A percentile compares a stretch with the other conserved stretches of the same genome.
These are phyloP conservation scores for Tubosaeta brunneosetosa DNA, from an alignment of 768 basidiomycete species.

Conservation along the genomic window DNA sequence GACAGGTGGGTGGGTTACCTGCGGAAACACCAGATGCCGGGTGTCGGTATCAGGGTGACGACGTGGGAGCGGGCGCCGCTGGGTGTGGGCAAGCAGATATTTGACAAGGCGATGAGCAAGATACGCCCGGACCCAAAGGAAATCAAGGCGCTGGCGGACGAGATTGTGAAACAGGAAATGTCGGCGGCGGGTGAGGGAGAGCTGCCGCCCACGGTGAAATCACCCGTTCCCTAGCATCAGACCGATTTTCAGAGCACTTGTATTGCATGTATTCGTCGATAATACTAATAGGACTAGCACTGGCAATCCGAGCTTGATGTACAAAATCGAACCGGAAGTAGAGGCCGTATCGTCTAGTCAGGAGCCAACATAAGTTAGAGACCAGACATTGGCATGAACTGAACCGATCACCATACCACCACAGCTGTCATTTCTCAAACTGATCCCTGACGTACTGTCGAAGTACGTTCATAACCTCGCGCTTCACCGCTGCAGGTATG, in stretches of 20 bases:
- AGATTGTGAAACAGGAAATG: conserved; percentile 37
- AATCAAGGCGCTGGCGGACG: conserved; percentile 38
- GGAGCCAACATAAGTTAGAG: neutral
- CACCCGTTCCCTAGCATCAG: neutral
- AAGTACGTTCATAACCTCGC: neutral
- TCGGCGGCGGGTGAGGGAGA: conserved; percentile 5
- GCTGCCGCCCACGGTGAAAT: neutral
- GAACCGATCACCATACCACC: neutral
- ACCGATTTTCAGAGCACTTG: neutral
- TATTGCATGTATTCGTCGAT: conserved; percentile 5
- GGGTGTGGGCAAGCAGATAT: conserved; percentile 43
- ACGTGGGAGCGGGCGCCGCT: conserved; percentile 66
- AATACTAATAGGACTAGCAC: conserved; percentile 3
- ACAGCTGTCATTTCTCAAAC: neutral
- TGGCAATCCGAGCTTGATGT: neutral
- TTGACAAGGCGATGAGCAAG: conserved; percentile 33
- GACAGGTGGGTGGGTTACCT: conserved; percentile 80
- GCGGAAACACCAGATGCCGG: conserved; percentile 66
- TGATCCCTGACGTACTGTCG: neutral
- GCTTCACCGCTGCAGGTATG: neutral
- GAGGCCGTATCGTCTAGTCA: neutral
- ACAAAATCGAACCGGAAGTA: neutral
- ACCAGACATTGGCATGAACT: too few species aligned
- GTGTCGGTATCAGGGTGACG: conserved; percentile 82
- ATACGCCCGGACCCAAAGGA: conserved; percentile 31